These are phyloP conservation scores for Myxozyma udenii DNA, from an alignment of 805 yeast species.

Conservation along the genomic window DNA sequence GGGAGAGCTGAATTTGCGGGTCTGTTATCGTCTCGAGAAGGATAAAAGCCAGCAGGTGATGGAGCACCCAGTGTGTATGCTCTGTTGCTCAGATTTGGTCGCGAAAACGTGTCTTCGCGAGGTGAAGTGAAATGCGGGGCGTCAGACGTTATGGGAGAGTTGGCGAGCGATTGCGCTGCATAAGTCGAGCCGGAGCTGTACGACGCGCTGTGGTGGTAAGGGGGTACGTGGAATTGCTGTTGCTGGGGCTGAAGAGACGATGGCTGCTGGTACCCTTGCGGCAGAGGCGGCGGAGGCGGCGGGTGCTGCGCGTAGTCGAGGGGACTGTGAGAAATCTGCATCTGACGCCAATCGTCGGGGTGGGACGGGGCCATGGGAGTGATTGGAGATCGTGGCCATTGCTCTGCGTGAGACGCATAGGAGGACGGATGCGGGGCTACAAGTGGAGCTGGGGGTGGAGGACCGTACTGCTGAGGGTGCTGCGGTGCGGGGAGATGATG, in stretches of 20 bases:
- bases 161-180: too few relatives aligned
- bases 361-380: neutral
- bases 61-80: neutral
- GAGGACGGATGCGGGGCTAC: too few relatives aligned
- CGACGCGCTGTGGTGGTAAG: too few relatives aligned
- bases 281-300: constrained; percentile 1
- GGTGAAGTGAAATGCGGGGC: neutral
- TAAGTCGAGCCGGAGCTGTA: too few relatives aligned
- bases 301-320: neutral
- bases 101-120: too few relatives aligned
- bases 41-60: neutral
- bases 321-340: neutral
- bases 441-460: too few relatives aligned
- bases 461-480: neutral
- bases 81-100: too few relatives aligned
- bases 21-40: neutral
- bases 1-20: neutral
- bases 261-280: neutral
- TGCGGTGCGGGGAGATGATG: neutral
- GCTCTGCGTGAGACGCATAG: neutral
- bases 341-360: neutral
- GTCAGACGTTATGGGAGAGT: too few relatives aligned
- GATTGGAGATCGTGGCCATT: neutral
- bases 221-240: too few relatives aligned
- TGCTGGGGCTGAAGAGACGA: neutral